phyloP scores from a whole-genome alignment of 2,329 filamentous ascomycete species.

The Fusarium sp. region DNA sequence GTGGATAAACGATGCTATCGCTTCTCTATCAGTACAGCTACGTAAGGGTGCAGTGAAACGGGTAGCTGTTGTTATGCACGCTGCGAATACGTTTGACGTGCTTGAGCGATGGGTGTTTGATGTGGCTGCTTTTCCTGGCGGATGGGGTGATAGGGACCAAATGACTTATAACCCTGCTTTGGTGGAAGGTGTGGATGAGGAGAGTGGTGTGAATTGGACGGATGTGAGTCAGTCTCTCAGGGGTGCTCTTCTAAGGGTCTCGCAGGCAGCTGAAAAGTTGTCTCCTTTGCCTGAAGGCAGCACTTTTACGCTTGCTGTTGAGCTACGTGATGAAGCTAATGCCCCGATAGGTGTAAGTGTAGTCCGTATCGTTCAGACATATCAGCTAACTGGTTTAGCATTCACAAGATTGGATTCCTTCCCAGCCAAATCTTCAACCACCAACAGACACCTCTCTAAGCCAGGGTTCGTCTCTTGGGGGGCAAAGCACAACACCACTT shows the following conservation, averaged over 20 bases:
- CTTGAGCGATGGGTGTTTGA: conserved; percentile 73
- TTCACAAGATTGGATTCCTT: conserved; percentile 71
- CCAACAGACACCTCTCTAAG: conserved; percentile 47
- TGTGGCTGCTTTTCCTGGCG: conserved; percentile 61
- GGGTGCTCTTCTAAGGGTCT: conserved; percentile 72
- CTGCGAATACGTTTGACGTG: conserved; percentile 54
- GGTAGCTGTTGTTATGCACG: conserved; percentile 63
- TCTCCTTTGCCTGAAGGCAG: conserved; percentile 70
- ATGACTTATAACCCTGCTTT: conserved; percentile 44
- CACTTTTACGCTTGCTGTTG: conserved; percentile 81
- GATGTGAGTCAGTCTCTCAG: conserved; percentile 80
- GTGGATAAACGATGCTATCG: conserved; percentile 86
- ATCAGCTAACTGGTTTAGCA: conserved; percentile 54
- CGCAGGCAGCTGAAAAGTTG: conserved; percentile 69
- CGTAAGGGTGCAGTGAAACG: conserved; percentile 64
- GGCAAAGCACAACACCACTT: conserved; percentile 61
- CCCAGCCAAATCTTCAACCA: conserved; percentile 61
- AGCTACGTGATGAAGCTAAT: conserved; percentile 71
- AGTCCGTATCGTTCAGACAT: conserved; percentile 30
- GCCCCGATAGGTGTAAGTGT: conserved; percentile 68
- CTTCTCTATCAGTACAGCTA: conserved; percentile 77
- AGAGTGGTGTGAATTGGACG: conserved; percentile 59
- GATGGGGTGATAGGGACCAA: conserved; percentile 42
- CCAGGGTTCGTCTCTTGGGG: conserved; percentile 50
- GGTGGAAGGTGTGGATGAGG: conserved; percentile 32